Evolutionary conservation across 23 red algal species (phyloP).

Genomic region (Gracilaria vermiculophylla): DNA sequence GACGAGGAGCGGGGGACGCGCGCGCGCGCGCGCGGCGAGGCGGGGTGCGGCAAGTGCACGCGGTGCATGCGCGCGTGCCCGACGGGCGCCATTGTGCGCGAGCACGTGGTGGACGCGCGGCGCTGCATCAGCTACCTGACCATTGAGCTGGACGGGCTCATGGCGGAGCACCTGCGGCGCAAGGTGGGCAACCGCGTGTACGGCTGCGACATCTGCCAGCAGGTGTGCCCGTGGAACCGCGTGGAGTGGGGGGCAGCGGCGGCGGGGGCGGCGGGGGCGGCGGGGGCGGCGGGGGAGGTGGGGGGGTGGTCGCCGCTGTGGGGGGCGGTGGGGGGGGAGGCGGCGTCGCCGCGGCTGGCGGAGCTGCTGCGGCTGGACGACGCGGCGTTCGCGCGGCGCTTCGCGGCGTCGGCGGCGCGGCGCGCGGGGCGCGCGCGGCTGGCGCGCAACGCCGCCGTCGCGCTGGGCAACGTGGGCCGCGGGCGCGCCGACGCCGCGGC

Average conservation of each 20-base stretch:
- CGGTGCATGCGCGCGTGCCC: constrained; percentile 82
- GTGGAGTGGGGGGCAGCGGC: constrained; percentile 84
- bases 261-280: constrained; percentile 38
- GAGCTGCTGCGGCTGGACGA: constrained; percentile 57
- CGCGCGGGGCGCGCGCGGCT: constrained; percentile 83
- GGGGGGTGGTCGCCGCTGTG: constrained; percentile 60
- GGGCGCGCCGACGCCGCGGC: constrained; percentile 1
- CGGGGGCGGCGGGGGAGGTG: constrained; percentile 55
- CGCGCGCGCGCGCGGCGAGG: neutral
- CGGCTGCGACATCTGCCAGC: constrained; percentile 98
- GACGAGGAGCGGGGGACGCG: constrained; percentile 21
- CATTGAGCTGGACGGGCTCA: constrained; percentile 82
- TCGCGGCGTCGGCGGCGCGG: constrained; percentile 37
- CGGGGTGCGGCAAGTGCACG: constrained; percentile 79
- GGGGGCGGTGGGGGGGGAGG: constrained; percentile 31
- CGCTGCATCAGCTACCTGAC: constrained; percentile 95
- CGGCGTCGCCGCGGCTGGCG: constrained; percentile 55
- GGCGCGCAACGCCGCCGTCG: constrained; percentile 84
- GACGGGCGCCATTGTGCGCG: constrained; percentile 73
- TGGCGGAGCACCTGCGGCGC: constrained; percentile 58
- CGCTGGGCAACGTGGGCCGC: constrained; percentile 79
- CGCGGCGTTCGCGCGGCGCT: constrained; percentile 56
- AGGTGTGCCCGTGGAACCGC: constrained; percentile 95
- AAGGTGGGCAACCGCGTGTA: constrained; percentile 81
- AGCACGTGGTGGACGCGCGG: constrained; percentile 85